Evolutionary conservation across 2,329 filamentous ascomycete genomes (phyloP), one percentile per base, ranked within the genome.

Genomic region (Scytalidium sp.): DNA sequence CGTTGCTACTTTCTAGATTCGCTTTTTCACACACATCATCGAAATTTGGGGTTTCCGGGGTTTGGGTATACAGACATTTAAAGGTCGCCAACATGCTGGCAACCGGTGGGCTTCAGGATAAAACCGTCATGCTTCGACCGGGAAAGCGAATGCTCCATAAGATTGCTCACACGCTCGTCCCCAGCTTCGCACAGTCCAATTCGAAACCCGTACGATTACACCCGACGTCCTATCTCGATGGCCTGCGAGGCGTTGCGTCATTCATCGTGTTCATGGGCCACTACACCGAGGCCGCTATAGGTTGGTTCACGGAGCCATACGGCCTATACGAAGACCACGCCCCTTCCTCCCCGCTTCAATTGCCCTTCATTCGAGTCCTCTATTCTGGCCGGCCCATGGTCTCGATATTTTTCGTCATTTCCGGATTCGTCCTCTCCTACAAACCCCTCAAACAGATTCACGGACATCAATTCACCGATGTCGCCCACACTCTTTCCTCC

Each of bases 361-460:
- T 76, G 13, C 75, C 75, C 1, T 71, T 73, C 45, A 11, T 75
- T 7, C 69, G 73, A 47, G 62, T 75, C 22, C 47, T 75, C 19
- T 53, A 74, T 70, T 70, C 70, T 15, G 73, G 73, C 17, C 67
- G 70, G 17, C 71, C 74, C 8, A 74, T 75, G 71, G 75, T 78
- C 2, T 70, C 75, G 56, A 69, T 78, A 43, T 78, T 78, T 61
- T 78, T 78, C 60, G 69, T 78, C 55, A 74, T 78, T 29, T 77
- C 74, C 1, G 75, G 75, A 32, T 76, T 74, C 52, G 74, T 70
- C 3, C 66, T 78, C 19, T 69, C 73, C 7, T 68, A 70, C 55
- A 73, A 73, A 53, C 70, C 74, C 2, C 59, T 78, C 21, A 66
- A 67, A 46, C 64, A 67, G 25, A 67, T 74, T 7, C 72, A 70